phyloP scores from a whole-genome alignment of 2,329 filamentous ascomycete genomes.

The Neopestalotiopsis clavispora region DNA sequence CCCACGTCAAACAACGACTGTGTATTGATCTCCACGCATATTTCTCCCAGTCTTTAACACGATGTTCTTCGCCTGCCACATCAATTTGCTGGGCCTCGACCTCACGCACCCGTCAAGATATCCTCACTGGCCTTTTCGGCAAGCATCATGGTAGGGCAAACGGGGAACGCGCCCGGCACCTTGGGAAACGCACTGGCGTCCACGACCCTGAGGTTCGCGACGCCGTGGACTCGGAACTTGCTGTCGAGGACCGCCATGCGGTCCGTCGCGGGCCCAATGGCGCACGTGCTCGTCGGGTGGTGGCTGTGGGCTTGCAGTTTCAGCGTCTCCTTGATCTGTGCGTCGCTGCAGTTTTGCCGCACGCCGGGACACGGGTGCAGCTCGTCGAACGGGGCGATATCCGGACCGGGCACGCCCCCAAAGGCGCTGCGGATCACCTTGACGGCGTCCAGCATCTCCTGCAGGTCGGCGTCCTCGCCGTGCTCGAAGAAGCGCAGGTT shows the following conservation, averaged over 20 bases:
- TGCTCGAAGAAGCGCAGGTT: conserved; percentile 65
- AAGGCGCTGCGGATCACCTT: conserved; percentile 51
- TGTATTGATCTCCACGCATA: conserved; percentile 32
- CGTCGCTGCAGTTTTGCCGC: conserved; percentile 23
- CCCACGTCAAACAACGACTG: no score
- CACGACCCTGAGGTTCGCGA: conserved; percentile 56
- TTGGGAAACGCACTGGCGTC: conserved; percentile 57
- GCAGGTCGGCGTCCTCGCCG: conserved; percentile 42
- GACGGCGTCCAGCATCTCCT: conserved; percentile 31
- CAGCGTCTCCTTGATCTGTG: conserved; percentile 28
- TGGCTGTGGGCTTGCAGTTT: conserved; percentile 29
- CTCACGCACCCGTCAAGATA: conserved; percentile 19
- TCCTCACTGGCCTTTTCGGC: conserved; percentile 24
- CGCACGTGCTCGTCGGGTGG: conserved; percentile 26
- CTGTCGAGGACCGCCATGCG: conserved; percentile 55
- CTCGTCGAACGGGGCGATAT: conserved; percentile 38
- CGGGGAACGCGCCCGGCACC: conserved; percentile 42
- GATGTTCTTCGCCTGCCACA: no score
- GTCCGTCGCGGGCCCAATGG: conserved; percentile 47
- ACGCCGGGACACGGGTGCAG: conserved; percentile 26
- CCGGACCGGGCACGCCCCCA: conserved; percentile 33
- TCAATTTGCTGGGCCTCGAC: neutral
- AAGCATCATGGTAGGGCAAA: conserved; percentile 24
- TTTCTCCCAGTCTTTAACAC: neutral
- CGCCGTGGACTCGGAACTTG: conserved; percentile 55